Conservation (phyloP, 495 filamentous ascomycete genomes). For the Penicillium canescens region DNA sequence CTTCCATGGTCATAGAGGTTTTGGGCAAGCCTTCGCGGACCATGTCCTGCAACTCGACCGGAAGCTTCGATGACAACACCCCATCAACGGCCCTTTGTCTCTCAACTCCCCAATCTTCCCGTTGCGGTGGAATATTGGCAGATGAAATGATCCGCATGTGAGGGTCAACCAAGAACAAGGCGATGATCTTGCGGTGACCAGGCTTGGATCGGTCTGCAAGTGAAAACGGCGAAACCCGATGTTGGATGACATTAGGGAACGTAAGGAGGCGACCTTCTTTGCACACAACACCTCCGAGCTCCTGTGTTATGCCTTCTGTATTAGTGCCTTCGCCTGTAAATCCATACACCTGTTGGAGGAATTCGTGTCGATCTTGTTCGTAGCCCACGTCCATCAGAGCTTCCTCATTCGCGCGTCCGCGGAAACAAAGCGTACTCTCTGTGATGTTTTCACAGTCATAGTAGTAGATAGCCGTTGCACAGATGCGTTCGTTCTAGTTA, state of each 20-base stretch:
- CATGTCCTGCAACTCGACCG: constrained; percentile 16
- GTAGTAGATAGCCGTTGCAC: constrained; percentile 62
- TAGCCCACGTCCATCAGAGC: constrained; percentile 14
- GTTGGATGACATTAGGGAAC: constrained; percentile 46
- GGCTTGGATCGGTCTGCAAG: constrained; percentile 52
- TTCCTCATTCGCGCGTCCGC: constrained; percentile 30
- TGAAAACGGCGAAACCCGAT: constrained; percentile 51
- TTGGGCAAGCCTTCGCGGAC: constrained; percentile 22
- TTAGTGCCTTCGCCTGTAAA: constrained; percentile 5
- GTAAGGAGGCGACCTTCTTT: constrained; percentile 33
- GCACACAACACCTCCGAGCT: constrained; percentile 34
- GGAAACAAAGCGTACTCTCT: constrained; percentile 53
- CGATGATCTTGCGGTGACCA: constrained; percentile 58
- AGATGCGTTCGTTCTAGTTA: constrained; percentile 54
- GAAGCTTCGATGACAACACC: neutral
- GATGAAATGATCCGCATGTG: constrained; percentile 51
- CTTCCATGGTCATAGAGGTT: constrained; percentile 38
- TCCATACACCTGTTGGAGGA: constrained; percentile 33
- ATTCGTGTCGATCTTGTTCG: constrained; percentile 31
- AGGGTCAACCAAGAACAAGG: constrained; percentile 60
- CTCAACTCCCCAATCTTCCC: constrained; percentile 38
- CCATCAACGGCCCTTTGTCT: neutral
- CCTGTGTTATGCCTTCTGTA: constrained; percentile 25
- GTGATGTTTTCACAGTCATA: constrained; percentile 65
- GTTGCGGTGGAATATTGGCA: constrained; percentile 58